Evolutionary conservation across 176 grass and related monocot species (phyloP).

Genomic region (Hsuehochloa calcarea): DNA sequence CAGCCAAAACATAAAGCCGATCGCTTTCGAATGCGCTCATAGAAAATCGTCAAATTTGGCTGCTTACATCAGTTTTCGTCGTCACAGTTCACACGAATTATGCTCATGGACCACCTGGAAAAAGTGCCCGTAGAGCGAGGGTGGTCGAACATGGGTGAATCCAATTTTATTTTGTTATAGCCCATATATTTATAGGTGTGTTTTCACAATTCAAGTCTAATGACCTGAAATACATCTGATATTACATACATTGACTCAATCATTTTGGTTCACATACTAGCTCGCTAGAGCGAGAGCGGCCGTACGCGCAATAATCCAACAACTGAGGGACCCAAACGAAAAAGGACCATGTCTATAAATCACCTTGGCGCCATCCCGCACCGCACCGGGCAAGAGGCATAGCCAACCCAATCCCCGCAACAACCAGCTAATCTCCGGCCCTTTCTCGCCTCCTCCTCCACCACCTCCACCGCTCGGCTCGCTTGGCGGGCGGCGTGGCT

Average conservation of each 20-base stretch:
- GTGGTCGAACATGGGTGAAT: too few species aligned
- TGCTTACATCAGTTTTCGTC: background rate
- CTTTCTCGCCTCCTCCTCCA: background rate
- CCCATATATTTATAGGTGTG: too few species aligned
- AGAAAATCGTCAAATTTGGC: background rate
- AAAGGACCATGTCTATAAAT: background rate
- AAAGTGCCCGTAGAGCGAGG: background rate
- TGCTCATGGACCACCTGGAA: background rate
- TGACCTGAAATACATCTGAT: too few species aligned
- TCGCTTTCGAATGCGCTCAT: background rate
- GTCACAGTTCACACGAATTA: background rate
- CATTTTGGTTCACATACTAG: background rate
- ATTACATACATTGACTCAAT: too few species aligned
- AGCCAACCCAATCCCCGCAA: background rate
- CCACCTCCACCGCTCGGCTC: constrained; percentile 4
- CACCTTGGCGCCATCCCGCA: background rate
- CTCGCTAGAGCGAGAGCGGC: background rate
- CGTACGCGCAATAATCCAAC: accelerated
- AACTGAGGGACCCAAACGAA: background rate
- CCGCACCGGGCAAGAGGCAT: background rate
- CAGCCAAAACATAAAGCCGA: background rate
- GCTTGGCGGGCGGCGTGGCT: constrained; percentile 43
- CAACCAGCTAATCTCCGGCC: background rate
- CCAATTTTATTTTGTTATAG: too few species aligned
- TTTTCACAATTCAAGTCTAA: too few species aligned